Evolutionary conservation across 2,329 filamentous ascomycete species (phyloP).

Genomic region (Rhynchosporium agropyri): DNA sequence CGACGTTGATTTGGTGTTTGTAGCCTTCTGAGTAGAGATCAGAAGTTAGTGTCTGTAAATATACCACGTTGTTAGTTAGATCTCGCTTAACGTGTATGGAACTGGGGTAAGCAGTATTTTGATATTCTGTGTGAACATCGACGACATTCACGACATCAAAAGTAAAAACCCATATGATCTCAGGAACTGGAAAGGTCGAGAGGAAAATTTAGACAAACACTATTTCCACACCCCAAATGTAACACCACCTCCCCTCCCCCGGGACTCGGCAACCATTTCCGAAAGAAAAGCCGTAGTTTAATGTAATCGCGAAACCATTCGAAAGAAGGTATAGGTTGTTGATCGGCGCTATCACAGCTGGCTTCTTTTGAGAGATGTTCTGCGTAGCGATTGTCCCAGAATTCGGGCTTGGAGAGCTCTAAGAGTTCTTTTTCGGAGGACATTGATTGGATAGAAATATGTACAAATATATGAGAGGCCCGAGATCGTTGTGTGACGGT

Average conservation of each 20-base stretch:
- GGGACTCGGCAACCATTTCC: conserved; percentile 46
- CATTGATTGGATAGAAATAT: conserved; percentile 5
- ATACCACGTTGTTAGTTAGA: not conserved
- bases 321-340: conserved; percentile 22
- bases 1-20: conserved; percentile 54
- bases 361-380: not conserved
- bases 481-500: no score
- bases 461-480: no score
- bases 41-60: conserved; percentile 51
- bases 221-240: conserved; percentile 61
- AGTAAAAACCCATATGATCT: conserved; percentile 3
- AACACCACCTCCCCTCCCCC: conserved; percentile 49
- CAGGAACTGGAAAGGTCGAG: not conserved
- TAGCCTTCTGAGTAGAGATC: conserved; percentile 54
- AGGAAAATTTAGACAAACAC: conserved; percentile 45
- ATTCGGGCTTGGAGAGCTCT: conserved; percentile 23
- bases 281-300: conserved; percentile 53
- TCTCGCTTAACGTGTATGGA: not conserved
- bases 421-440: conserved; percentile 14
- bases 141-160: not conserved
- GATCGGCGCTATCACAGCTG: not conserved
- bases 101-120: not conserved
- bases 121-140: no score
- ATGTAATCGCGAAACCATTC: conserved; percentile 58
- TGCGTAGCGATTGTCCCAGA: conserved; percentile 24